Base-by-base conservation (phyloP, 345 rosid genomes). In the Salix dunnii region DNA sequence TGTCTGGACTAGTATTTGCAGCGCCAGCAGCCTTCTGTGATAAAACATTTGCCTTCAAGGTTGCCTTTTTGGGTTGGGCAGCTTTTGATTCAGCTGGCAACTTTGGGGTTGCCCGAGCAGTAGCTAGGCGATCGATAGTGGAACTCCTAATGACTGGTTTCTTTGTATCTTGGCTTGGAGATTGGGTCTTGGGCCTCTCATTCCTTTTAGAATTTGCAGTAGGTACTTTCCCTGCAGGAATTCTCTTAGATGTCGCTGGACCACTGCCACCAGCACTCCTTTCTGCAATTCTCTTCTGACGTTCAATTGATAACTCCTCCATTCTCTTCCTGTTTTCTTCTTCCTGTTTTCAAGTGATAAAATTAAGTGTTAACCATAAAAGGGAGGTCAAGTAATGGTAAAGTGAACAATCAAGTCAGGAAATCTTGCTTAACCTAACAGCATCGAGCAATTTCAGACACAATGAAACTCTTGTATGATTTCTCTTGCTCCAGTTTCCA, bases 231-330 rank as follows among this genome's bases (percentile, higher is more conserved):
- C 78, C 85, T 2, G 72, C 68, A 0, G 84, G 74, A 71, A 82
- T 85, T 87, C 84, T 89, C 86, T 83, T 88, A 74, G 90, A 33
- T n/a, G 81, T 23, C 51, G 74, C 53, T 7, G 87, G 51, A 78
- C 68, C 62, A 74, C 86, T 90, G 68, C 73, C 77, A 30, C 82
- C 79, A 66, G 87, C 61, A 81, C 96, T 92, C 90, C 92, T 93
- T 85, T 88, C 96, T 35, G 99, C 91, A 62, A 96, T 96, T 84
- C 99, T 92, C 89, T 89, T 92, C 87, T 92, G 98, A 63, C 99
- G 89, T 80, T 91, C 92, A 77, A 88, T 75, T 70, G 80, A 53
- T 79, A 90, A 82, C 82, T 91, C 96, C 85, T 92, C 98, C 88
- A 73, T 88, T 87, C 90, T 91, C 88, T 82, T 96, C 78, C 85